Evolutionary conservation across 768 basidiomycete species (phyloP), one percentile per base, ranked within the genome.

Genomic region (Trametes gibbosa): DNA sequence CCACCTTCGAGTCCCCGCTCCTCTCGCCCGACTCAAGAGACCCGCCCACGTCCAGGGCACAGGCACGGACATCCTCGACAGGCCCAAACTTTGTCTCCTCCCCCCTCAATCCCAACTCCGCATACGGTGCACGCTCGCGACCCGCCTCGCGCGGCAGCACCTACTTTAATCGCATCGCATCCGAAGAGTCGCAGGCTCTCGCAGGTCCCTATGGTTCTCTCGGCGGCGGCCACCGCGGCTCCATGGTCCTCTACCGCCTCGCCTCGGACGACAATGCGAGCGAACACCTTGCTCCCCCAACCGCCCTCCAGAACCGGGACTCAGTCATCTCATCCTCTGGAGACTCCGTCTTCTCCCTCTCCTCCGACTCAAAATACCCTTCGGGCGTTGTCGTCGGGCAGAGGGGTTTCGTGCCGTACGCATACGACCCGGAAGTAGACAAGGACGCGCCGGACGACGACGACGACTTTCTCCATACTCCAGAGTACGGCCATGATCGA

Each of bases 401-500:
- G 16, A 70, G 69, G 17, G 71, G 66, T 3, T 74, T 90, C 29
- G 74, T 90, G 0, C 81, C 89, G 1, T 91, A 89, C 66, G 86
- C 78, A 13, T 90, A 87, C 66, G 87, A 90, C 65, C 89, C 89
- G 0, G 75, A 74, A 3, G 37, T 75, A 17, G 88, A 90, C 65
- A 71, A 78, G 58, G 78, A 66, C 46, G 67, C 79, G n/a, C 80
- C 76, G 0, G 74, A 76, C 1, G 88, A 90, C 68, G 86, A 87
- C 16, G 92, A 94, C 66, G 93, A 95, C 67, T 69, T 81, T 21
- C 70, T 95, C 35, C 90, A 95, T 67, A 85, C 89, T 58, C 84
- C 79, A 3, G 75, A 76, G 13, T 69, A 70, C 12, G 67, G 77
- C 27, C 71, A 65, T 16, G 53, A 68, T 8, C 59, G 68, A 48